Evolutionary conservation across 2,329 filamentous ascomycete species (phyloP).

Genomic region (Trichoderma semiorbis): DNA sequence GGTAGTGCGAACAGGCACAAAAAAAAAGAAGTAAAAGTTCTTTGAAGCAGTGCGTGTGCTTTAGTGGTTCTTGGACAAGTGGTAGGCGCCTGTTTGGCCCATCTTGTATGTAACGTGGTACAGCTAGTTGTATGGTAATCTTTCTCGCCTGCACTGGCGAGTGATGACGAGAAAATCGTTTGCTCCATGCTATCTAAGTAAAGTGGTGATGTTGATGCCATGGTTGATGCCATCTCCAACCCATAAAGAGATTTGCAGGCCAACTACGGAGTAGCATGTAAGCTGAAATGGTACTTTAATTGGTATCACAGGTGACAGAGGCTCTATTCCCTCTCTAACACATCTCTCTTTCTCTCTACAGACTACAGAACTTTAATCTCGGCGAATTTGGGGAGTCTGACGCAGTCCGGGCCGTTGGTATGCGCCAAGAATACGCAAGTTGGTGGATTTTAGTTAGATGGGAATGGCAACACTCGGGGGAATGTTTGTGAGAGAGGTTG

Average conservation of each 20-base stretch:
- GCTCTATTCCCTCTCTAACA: not conserved
- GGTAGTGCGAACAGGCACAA: slow-evolving; percentile 39
- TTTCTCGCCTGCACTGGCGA: slow-evolving; percentile 10
- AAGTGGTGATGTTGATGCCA: not conserved
- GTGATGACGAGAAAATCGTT: not conserved
- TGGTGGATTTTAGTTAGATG: not conserved
- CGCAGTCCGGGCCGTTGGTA: not conserved
- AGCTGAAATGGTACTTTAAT: not conserved
- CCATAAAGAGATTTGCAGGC: not conserved
- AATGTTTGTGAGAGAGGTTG: not conserved
- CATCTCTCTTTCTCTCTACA: not conserved
- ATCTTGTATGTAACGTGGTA: slow-evolving; percentile 17
- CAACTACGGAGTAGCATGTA: not conserved
- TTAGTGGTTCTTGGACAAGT: not conserved
- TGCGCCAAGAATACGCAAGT: not conserved
- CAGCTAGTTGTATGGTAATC: slow-evolving; percentile 10
- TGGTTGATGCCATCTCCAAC: not conserved
- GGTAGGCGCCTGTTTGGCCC: slow-evolving; percentile 9
- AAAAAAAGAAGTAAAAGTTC: slow-evolving; percentile 24
- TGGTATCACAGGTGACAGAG: not conserved
- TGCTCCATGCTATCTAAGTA: not conserved
- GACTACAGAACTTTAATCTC: not conserved
- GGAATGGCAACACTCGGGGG: not conserved
- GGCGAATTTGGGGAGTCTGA: not conserved
- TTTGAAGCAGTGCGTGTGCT: slow-evolving; percentile 14